A percentile compares a stretch with the other conserved stretches of the same genome.
Conservation (phyloP, 495 filamentous ascomycete species). For the Tricharina praecox region DNA sequence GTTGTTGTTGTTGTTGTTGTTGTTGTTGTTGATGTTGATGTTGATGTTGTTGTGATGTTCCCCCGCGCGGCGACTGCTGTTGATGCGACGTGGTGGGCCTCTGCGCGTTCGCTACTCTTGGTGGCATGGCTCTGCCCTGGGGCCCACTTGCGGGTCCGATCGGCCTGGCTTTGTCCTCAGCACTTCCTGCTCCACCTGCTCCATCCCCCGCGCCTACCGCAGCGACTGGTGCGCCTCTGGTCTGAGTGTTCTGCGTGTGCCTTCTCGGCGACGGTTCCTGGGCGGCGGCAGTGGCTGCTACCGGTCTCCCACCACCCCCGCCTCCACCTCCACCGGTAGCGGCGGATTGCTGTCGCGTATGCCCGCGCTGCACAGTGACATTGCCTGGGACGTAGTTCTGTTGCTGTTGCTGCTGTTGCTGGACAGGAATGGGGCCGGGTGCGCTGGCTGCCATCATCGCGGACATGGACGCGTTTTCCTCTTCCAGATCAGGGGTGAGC, state of each 20-base stretch:
- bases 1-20: constrained; percentile 12
- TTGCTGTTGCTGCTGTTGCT: constrained; percentile 7
- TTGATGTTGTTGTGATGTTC: too few species aligned
- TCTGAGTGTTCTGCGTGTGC: not conserved
- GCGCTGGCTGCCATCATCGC: constrained; percentile 48
- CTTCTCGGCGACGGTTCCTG: not conserved
- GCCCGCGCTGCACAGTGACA: constrained; percentile 12
- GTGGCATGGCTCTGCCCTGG: constrained; percentile 1
- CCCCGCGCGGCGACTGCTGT: too few species aligned
- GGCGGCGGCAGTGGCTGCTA: not conserved
- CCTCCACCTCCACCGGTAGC: too few species aligned
- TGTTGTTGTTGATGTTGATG: constrained; percentile 17
- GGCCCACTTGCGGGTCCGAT: constrained; percentile 1
- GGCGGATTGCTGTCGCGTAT: constrained; percentile 17
- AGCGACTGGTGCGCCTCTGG: not conserved
- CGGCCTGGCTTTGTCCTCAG: not conserved
- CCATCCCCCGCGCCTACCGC: not conserved
- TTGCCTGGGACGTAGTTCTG: constrained; percentile 7
- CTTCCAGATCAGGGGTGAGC: constrained; percentile 68
- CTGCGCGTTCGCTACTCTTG: not conserved
- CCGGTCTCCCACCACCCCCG: too few species aligned
- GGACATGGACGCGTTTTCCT: constrained; percentile 91
- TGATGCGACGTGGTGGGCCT: constrained; percentile 2
- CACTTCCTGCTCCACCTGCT: not conserved
- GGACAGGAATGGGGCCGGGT: constrained; percentile 34